Evolutionary conservation across 2,329 filamentous ascomycete species (phyloP).

Genomic region (Corinectria fuckeliana): DNA sequence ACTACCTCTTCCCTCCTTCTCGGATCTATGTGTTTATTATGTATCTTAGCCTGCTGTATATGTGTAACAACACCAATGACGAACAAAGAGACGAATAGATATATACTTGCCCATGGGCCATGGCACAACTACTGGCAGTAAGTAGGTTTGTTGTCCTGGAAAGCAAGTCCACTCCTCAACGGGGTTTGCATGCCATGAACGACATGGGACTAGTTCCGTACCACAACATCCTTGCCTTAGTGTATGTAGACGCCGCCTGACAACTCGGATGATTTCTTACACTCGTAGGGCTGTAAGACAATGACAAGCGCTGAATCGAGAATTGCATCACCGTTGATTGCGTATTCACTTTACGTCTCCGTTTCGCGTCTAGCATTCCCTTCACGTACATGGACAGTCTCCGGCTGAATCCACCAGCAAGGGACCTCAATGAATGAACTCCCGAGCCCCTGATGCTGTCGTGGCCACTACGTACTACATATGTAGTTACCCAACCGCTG

Average conservation of each 20-base stretch:
- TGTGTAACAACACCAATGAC: constrained; percentile 12
- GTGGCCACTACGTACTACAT: not conserved
- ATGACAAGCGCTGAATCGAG: not conserved
- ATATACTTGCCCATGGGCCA: not conserved
- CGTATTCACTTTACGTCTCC: not conserved
- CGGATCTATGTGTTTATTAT: constrained; percentile 6
- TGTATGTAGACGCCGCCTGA: not conserved
- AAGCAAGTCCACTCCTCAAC: not conserved
- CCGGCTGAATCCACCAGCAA: too few relatives aligned
- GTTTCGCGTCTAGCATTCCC: too few relatives aligned
- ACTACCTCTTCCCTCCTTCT: constrained; percentile 1
- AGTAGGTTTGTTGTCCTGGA: not conserved
- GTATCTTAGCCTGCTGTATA: constrained; percentile 10
- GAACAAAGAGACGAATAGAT: not conserved
- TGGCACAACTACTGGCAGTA: not conserved
- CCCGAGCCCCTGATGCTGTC: not conserved
- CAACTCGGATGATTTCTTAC: too few relatives aligned
- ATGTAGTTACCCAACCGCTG: too few relatives aligned
- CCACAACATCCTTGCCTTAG: too few relatives aligned
- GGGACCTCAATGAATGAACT: too few relatives aligned
- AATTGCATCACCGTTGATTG: not conserved
- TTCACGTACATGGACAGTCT: too few relatives aligned
- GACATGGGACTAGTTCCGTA: not conserved
- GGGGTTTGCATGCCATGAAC: not conserved
- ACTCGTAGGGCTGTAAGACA: too few relatives aligned